Evolutionary conservation across 768 basidiomycete genomes (phyloP), one percentile per base, ranked within the genome.

Genomic region (Naganishia vishniacii): DNA sequence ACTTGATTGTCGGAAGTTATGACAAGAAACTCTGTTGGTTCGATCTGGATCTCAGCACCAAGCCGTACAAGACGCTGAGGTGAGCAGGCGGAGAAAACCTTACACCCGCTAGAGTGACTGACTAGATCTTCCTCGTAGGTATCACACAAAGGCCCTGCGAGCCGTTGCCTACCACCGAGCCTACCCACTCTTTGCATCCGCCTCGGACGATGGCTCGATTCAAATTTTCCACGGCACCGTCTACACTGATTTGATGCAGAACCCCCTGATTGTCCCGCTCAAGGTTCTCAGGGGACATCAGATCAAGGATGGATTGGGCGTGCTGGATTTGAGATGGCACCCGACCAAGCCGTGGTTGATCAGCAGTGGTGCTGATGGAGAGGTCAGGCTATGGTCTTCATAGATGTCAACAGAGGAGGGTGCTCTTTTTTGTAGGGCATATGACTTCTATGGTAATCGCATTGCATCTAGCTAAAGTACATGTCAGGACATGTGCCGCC

Each of bases 1-100:
- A 99, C 80, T 81, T 99, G 66, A 91, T 99, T 66, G 89, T 99
- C 53, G 95, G 95, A 65, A 91, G 91, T 48, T 98, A 98, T 77
- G 95, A 99, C 80, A 87, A 89, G 70, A 95, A 97, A 77, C 80
- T 99, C 16, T 93, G 91, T 77, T 99, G 95, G 95, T 98, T 98
- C 77, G 95, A 99, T 80, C 81, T 99, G 68, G 95, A 98, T 73
- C 84, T 99, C 61, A 90, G 88, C 70, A 88, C 89, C 67, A 95
- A 94, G 77, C 95, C 95, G 0, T 99, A 94, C 83, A 97, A 95
- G 80, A 85, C 95, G 61, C 80, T 99, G 70, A 84, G 91, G 91
- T 90, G 77, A 69, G 82, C 78, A 41, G 42, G 42, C 64, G 59
- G 64, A 25, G 9, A 7, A 8, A n/a, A 12, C 31, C 29, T 12